Evolutionary conservation across 75 land plant genomes (phyloP).

Genomic region (Larix kaempferi): DNA sequence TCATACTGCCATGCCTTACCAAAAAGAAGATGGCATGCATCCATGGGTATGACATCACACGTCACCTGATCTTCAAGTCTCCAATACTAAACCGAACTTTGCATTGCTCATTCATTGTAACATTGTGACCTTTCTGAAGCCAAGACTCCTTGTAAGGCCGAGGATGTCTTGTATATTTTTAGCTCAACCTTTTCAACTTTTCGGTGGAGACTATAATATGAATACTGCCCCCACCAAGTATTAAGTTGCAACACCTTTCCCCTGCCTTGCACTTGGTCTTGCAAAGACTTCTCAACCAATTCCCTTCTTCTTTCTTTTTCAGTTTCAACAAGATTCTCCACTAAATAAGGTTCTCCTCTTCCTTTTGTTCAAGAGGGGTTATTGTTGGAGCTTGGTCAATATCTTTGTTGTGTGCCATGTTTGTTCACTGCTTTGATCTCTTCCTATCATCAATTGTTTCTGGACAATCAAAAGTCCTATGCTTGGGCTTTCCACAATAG

Average conservation of each 20-base stretch:
- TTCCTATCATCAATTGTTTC: background rate
- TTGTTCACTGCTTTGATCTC: background rate
- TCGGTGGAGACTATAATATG: background rate
- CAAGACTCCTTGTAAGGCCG: background rate
- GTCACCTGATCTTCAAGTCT: background rate
- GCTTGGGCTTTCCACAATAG: background rate
- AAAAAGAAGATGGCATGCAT: background rate
- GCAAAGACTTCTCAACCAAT: background rate
- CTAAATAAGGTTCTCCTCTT: no score
- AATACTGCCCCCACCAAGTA: background rate
- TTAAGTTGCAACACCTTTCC: background rate
- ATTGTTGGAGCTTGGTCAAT: background rate
- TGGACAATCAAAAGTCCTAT: background rate
- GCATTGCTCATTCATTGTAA: background rate
- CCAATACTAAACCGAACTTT: background rate
- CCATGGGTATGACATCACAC: background rate
- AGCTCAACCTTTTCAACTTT: background rate
- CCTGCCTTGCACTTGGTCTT: background rate
- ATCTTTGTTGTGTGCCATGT: background rate
- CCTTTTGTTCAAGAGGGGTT: no score
- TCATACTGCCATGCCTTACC: background rate
- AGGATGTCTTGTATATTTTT: background rate
- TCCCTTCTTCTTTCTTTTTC: background rate
- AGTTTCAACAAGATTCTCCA: background rate
- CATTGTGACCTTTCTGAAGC: background rate